Evolutionary conservation across 176 grass and related monocot species (phyloP).

Genomic region (Sorghum bicolor): DNA sequence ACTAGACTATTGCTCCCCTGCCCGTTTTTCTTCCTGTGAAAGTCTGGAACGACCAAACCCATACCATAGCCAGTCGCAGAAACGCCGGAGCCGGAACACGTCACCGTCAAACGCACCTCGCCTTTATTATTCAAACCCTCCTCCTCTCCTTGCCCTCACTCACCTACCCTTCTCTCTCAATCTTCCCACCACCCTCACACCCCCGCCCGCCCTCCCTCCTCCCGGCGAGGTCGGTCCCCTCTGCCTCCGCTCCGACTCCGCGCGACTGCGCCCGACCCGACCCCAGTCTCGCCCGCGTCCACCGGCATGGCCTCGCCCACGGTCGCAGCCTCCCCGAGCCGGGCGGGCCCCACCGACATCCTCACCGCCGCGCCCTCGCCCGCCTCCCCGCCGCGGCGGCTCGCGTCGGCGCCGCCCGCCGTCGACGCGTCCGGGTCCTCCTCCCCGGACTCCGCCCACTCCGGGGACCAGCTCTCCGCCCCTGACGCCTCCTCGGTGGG

Average conservation of each 20-base stretch:
- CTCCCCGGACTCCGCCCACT: constrained; percentile 33
- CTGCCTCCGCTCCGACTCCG: background rate
- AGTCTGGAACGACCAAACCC: constrained; percentile 13
- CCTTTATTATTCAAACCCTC: constrained; percentile 43
- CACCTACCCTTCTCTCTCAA: constrained; percentile 12
- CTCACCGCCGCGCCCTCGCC: constrained; percentile 33
- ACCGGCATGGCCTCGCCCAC: constrained; percentile 27
- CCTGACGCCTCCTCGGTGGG: constrained; percentile 33
- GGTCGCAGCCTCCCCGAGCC: constrained; percentile 32
- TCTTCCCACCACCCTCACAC: background rate
- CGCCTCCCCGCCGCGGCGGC: constrained; percentile 40
- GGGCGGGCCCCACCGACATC: background rate
- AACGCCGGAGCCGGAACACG: constrained; percentile 26
- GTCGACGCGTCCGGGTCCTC: constrained; percentile 23
- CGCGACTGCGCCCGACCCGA: background rate
- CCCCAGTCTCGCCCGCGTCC: background rate
- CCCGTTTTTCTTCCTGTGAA: background rate
- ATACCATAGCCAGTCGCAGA: background rate
- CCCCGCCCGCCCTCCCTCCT: background rate
- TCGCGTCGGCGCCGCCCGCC: constrained; percentile 22
- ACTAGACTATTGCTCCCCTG: background rate
- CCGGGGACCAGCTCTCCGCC: constrained; percentile 35
- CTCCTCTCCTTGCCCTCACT: background rate
- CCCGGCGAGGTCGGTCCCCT: background rate
- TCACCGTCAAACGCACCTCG: constrained; percentile 30